Conservation (phyloP, 768 basidiomycete genomes). For the Trametes meyenii region DNA sequence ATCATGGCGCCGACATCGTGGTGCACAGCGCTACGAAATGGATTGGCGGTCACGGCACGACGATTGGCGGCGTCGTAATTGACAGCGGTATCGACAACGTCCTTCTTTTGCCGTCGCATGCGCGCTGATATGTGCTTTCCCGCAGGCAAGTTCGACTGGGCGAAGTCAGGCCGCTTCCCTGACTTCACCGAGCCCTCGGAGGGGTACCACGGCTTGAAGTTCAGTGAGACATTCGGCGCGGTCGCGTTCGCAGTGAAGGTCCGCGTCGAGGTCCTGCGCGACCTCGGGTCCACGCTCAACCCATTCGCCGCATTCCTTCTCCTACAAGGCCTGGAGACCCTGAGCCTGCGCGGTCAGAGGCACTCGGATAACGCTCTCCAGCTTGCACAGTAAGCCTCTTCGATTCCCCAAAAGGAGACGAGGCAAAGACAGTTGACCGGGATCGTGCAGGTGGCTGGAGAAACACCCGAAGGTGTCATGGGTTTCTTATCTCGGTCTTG, state of each 20-base stretch:
- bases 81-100: slow-evolving; percentile 61
- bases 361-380: slow-evolving; percentile 73
- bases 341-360: slow-evolving; percentile 68
- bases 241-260: slow-evolving; percentile 67
- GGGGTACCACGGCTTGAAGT: slow-evolving; percentile 74
- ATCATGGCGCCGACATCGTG: slow-evolving; percentile 78
- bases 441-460: slow-evolving; percentile 51
- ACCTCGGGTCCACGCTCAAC: slow-evolving; percentile 66
- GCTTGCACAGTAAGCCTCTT: slow-evolving; percentile 52
- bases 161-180: slow-evolving; percentile 67
- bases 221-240: slow-evolving; percentile 66
- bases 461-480: slow-evolving; percentile 68
- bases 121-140: not conserved
- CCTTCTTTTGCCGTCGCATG: not conserved
- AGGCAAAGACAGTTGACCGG: not conserved
- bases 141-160: slow-evolving; percentile 74
- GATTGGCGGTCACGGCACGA: slow-evolving; percentile 83
- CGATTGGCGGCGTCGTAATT: slow-evolving; percentile 75
- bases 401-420: not conserved
- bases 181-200: slow-evolving; percentile 74
- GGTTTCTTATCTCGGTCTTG: slow-evolving; percentile 79
- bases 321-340: slow-evolving; percentile 79
- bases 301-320: slow-evolving; percentile 77
- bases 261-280: slow-evolving; percentile 65
- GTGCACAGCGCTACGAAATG: slow-evolving; percentile 85